These are phyloP conservation scores for Anthoceros angustus DNA, from an alignment of 225 moss, liverwort and hornwort species.

Conservation along the genomic window DNA sequence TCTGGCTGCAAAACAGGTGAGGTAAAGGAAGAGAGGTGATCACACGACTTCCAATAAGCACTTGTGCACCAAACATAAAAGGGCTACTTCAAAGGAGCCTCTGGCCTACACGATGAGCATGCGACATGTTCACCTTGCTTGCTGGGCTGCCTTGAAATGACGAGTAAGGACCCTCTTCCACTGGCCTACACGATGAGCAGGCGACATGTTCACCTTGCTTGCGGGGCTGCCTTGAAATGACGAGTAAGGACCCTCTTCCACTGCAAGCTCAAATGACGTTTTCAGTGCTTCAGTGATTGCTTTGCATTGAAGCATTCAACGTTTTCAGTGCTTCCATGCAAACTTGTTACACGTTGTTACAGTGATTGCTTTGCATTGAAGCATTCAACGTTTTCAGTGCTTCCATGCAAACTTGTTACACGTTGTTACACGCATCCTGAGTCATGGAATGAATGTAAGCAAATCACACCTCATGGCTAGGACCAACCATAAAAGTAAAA, in stretches of 20 bases:
- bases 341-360: too few relatives aligned
- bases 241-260: slow-evolving; percentile 48
- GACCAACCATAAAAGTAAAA: not conserved
- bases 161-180: slow-evolving; percentile 48
- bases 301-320: too few relatives aligned
- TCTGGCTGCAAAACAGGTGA: slow-evolving; percentile 4
- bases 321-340: too few relatives aligned
- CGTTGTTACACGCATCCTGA: slow-evolving; percentile 87
- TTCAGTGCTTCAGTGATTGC: too few relatives aligned
- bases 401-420: too few relatives aligned
- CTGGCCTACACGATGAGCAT: too few relatives aligned
- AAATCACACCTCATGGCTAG: not conserved
- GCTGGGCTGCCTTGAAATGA: slow-evolving; percentile 58
- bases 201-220: slow-evolving; percentile 26
- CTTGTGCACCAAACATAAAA: too few relatives aligned
- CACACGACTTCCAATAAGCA: too few relatives aligned
- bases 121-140: slow-evolving; percentile 26
- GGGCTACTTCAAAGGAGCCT: too few relatives aligned
- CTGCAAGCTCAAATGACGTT: slow-evolving; percentile 48
- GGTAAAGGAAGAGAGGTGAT: not conserved
- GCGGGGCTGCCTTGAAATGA: slow-evolving; percentile 58
- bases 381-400: too few relatives aligned
- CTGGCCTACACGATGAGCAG: slow-evolving; percentile 4
- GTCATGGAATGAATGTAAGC: not conserved
- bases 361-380: too few relatives aligned